A percentile compares a stretch with the other conserved stretches of the same genome.
These are phyloP conservation scores for Chalciporus piperatus DNA, from an alignment of 768 basidiomycete species.

Conservation along the genomic window DNA sequence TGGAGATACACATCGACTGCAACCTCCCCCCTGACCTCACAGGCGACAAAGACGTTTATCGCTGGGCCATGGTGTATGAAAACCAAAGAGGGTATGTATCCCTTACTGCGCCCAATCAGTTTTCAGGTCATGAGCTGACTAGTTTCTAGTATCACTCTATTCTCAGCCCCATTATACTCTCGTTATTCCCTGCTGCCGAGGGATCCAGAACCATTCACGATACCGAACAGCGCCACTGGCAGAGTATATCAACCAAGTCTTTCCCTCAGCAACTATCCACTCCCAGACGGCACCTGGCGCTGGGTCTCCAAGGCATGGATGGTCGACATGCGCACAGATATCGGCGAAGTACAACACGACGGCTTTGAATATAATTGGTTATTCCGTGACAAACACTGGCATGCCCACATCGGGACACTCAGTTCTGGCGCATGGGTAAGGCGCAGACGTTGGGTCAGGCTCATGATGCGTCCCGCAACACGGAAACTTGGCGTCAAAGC, in stretches of 20 bases:
- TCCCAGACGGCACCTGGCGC: constrained; percentile 78
- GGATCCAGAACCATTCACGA: constrained; percentile 74
- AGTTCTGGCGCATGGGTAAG: constrained; percentile 74
- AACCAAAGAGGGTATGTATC: constrained; percentile 73
- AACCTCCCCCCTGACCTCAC: constrained; percentile 19
- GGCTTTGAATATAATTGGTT: constrained; percentile 86
- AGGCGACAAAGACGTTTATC: constrained; percentile 51
- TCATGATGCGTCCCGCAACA: constrained; percentile 72
- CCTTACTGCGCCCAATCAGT: neutral
- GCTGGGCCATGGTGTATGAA: constrained; percentile 79
- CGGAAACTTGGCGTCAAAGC: constrained; percentile 6
- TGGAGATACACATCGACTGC: constrained; percentile 33
- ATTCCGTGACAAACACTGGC: constrained; percentile 69
- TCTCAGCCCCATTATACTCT: constrained; percentile 74
- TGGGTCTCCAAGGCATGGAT: constrained; percentile 84
- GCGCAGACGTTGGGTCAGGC: constrained; percentile 75
- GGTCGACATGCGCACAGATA: constrained; percentile 82
- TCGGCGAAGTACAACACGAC: constrained; percentile 73
- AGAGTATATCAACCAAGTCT: constrained; percentile 52
- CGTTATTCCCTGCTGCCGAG: constrained; percentile 61
- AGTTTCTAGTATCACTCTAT: constrained; percentile 53
- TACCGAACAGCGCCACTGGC: constrained; percentile 41
- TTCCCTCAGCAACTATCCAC: constrained; percentile 59
- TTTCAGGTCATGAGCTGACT: constrained; percentile 2
- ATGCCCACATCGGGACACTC: constrained; percentile 53